Conservation (phyloP, 192 early-diverging fungal species). For the Coemansia sp. region DNA sequence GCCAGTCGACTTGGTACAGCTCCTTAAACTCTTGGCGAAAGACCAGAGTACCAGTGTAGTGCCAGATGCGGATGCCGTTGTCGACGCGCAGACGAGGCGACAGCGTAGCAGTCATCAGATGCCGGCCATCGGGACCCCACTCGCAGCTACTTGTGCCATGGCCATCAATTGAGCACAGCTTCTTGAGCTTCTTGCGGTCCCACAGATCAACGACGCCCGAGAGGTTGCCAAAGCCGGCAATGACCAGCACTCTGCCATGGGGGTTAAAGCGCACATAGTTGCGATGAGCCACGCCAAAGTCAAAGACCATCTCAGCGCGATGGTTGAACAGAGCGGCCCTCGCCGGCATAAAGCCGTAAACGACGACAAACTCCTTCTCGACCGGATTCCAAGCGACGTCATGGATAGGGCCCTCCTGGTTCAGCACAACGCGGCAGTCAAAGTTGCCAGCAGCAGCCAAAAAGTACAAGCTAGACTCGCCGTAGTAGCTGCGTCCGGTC, state of each 20-base stretch:
- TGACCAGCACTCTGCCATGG: slow-evolving; percentile 82
- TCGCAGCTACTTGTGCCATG: slow-evolving; percentile 81
- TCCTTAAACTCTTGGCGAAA: slow-evolving; percentile 77
- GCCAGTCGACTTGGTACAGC: slow-evolving; percentile 81
- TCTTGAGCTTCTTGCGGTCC: slow-evolving; percentile 85
- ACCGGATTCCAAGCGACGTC: slow-evolving; percentile 94
- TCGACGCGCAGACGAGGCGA: slow-evolving; percentile 95
- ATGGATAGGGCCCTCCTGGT: slow-evolving; percentile 90
- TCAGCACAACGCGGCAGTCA: slow-evolving; percentile 83
- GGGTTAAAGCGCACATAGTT: slow-evolving; percentile 90
- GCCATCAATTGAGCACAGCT: slow-evolving; percentile 77
- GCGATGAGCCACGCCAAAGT: slow-evolving; percentile 84
- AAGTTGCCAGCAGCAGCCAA: slow-evolving; percentile 88
- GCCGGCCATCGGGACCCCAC: slow-evolving; percentile 92
- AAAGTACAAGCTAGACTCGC: slow-evolving; percentile 92
- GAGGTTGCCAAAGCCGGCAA: slow-evolving; percentile 97
- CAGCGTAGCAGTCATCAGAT: slow-evolving; percentile 90
- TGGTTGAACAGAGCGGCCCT: slow-evolving; percentile 93
- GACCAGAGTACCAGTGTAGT: slow-evolving; percentile 85
- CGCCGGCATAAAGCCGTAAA: slow-evolving; percentile 93
- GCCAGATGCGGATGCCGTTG: slow-evolving; percentile 97
- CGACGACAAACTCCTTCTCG: slow-evolving; percentile 96
- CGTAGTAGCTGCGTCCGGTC: slow-evolving; percentile 95
- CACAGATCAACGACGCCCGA: slow-evolving; percentile 91
- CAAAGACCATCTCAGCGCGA: slow-evolving; percentile 75